Conservation (phyloP, 352 stramenopile species). For the Peronosclerospora sorghi region DNA sequence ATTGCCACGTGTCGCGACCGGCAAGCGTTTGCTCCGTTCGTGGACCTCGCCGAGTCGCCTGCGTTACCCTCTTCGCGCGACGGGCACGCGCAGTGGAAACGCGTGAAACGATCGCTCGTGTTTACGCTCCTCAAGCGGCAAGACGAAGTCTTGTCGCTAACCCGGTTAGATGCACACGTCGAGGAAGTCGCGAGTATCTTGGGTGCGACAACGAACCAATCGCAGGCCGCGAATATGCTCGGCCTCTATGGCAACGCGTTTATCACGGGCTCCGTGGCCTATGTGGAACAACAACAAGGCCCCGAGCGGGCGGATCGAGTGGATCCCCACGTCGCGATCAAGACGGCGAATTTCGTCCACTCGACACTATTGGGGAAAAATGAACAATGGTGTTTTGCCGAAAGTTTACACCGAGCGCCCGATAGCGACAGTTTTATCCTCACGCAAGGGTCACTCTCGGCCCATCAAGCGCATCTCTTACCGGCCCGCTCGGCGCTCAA, state of each 20-base stretch:
- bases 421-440: constrained; percentile 14
- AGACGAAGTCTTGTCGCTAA: constrained; percentile 17
- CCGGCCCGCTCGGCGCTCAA: constrained; percentile 10
- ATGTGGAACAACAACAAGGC: constrained; percentile 4
- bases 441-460: constrained; percentile 10
- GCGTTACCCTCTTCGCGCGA: constrained; percentile 1
- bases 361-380: constrained; percentile 25
- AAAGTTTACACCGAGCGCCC: constrained; percentile 13
- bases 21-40: constrained; percentile 10
- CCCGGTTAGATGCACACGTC: constrained; percentile 15
- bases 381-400: constrained; percentile 32
- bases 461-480: constrained; percentile 1
- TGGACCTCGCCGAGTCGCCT: constrained; percentile 10
- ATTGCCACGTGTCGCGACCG: constrained; percentile 11
- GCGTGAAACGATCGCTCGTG: constrained; percentile 4
- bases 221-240: constrained; percentile 20
- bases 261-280: constrained; percentile 21
- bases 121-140: constrained; percentile 19
- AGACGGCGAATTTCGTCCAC: constrained; percentile 25
- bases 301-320: constrained; percentile 1
- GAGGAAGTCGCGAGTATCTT: constrained; percentile 25
- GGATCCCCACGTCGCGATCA: constrained; percentile 15
- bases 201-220: constrained; percentile 2
- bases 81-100: constrained; percentile 14
- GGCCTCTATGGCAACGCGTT: constrained; percentile 25